These are phyloP conservation scores for Phaeosphaeria sp. DNA, from an alignment of 2,329 filamentous ascomycete genomes.

Conservation along the genomic window DNA sequence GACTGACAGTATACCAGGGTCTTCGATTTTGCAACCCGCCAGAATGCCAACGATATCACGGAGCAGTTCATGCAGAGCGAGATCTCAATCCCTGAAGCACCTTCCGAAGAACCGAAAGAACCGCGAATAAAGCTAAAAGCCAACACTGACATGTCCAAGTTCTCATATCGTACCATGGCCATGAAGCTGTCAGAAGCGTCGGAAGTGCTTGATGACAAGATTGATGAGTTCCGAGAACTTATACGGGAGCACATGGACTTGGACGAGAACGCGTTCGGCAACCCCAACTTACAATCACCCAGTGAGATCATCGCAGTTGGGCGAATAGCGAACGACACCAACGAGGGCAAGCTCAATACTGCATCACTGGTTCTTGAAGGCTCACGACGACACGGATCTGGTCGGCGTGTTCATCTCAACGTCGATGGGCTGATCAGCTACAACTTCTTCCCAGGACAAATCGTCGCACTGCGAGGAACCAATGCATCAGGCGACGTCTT, in stretches of 20 bases:
- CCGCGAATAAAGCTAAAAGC: slow-evolving; percentile 83
- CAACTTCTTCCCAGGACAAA: slow-evolving; percentile 93
- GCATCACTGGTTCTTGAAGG: slow-evolving; percentile 89
- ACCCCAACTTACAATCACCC: slow-evolving; percentile 83
- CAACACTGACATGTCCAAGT: slow-evolving; percentile 87
- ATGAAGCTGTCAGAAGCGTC: slow-evolving; percentile 95
- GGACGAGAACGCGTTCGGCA: slow-evolving; percentile 83
- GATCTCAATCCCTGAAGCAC: slow-evolving; percentile 70
- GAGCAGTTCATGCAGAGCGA: slow-evolving; percentile 81
- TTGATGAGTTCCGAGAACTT: slow-evolving; percentile 83
- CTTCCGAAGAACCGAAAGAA: slow-evolving; percentile 74
- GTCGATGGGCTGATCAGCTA: slow-evolving; percentile 72
- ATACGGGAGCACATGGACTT: slow-evolving; percentile 77
- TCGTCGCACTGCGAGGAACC: slow-evolving; percentile 84
- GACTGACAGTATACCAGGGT: slow-evolving; percentile 17
- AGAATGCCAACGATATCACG: slow-evolving; percentile 79
- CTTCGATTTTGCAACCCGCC: slow-evolving; percentile 76
- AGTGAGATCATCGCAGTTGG: slow-evolving; percentile 89
- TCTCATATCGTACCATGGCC: slow-evolving; percentile 88
- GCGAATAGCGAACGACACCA: slow-evolving; percentile 85
- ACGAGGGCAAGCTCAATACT: slow-evolving; percentile 85
- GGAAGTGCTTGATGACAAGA: slow-evolving; percentile 91
- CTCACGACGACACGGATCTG: slow-evolving; percentile 82
- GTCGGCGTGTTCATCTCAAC: slow-evolving; percentile 80
- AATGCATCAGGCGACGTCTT: slow-evolving; percentile 89